phyloP scores from a whole-genome alignment of 1,284 basidiomycete genomes.

The Rugosomyces carneus region DNA sequence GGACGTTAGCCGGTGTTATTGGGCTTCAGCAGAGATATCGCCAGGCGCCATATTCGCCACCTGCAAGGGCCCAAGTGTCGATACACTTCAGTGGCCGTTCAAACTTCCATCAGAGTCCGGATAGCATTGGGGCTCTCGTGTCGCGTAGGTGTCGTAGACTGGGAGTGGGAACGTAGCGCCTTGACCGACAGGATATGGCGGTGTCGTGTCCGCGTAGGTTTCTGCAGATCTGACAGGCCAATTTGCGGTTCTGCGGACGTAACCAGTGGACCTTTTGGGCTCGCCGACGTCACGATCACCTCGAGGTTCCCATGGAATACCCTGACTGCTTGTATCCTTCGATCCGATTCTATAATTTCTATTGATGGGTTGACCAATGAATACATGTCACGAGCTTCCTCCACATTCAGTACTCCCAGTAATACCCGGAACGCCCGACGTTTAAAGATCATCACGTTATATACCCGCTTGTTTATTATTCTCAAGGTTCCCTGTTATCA shows the following conservation, averaged over 20 bases:
- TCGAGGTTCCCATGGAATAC: slow-evolving; percentile 27
- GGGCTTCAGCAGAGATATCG: slow-evolving; percentile 17
- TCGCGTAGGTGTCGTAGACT: slow-evolving; percentile 13
- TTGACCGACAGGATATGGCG: slow-evolving; percentile 10
- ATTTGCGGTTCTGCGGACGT: slow-evolving; percentile 13
- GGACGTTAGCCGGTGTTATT: not conserved
- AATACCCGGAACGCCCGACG: too few relatives aligned
- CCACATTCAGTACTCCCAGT: too few relatives aligned
- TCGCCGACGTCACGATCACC: slow-evolving; percentile 34
- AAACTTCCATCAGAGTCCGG: slow-evolving; percentile 10
- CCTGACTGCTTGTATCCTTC: slow-evolving; percentile 20
- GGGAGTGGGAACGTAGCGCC: slow-evolving; percentile 19
- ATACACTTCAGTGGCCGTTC: slow-evolving; percentile 9
- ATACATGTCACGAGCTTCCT: slow-evolving; percentile 19
- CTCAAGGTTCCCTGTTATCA: too few relatives aligned
- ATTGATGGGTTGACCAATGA: slow-evolving; percentile 13
- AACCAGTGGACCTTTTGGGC: slow-evolving; percentile 25
- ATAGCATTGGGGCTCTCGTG: not conserved
- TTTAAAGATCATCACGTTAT: too few relatives aligned
- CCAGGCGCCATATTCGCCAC: slow-evolving; percentile 21
- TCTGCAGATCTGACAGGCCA: not conserved
- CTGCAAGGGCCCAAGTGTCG: slow-evolving; percentile 20
- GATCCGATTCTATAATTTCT: slow-evolving; percentile 14
- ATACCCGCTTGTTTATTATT: too few relatives aligned
- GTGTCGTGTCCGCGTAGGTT: slow-evolving; percentile 4